Base-by-base conservation (phyloP, 2,329 filamentous ascomycete genomes). In the Trichoderma pleuroti region DNA sequence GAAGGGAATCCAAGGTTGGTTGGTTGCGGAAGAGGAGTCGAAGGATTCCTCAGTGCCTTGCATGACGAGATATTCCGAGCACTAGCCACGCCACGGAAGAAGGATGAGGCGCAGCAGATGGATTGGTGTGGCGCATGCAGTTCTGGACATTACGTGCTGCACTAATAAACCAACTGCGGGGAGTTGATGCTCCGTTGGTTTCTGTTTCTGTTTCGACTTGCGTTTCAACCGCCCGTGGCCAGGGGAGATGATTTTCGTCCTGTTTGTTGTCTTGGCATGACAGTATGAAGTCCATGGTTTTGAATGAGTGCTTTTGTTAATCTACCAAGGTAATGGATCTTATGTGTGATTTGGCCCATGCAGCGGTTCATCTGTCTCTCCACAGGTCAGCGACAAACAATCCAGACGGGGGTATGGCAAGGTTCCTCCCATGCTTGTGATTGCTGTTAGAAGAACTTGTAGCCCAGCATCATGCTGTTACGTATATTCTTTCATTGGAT, bases 171-270 rank as follows among this genome's bases (percentile, higher is more conserved):
- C 34, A 46, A 18, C 16, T 49, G 52, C 54, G 52, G 65, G 54
- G 56, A 34, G 54, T 14, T 28, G 11, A 36, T 61, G 56, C 54
- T 68, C 56, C 65, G 65, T 42, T 30, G 30, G 18, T 21, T 28
- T 26, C 26, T 26, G 52, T 60, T 34, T 59, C 36, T 68, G 65
- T 68, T 68, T 68, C 54, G 54, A 24, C 54, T 60, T 10, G 65
- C 28, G 65, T 68, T 68, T 68, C 54, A 68, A 68, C 14, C 12
- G 18, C 36, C 42, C 36, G n/a, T 49, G 36, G 36, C 54, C 32
- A 70, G 61, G 46, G 61, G 46, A 24, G 5, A 52, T 24, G 46
- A 70, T 56, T 21, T 24, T 70, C 57, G 46, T 70, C 30, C 42
- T 70, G 67, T 30, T 49, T 63, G 36, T 56, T n/a, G 18, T 56